phyloP scores from a whole-genome alignment of 768 basidiomycete genomes.

The Leucogyrophana mollusca region DNA sequence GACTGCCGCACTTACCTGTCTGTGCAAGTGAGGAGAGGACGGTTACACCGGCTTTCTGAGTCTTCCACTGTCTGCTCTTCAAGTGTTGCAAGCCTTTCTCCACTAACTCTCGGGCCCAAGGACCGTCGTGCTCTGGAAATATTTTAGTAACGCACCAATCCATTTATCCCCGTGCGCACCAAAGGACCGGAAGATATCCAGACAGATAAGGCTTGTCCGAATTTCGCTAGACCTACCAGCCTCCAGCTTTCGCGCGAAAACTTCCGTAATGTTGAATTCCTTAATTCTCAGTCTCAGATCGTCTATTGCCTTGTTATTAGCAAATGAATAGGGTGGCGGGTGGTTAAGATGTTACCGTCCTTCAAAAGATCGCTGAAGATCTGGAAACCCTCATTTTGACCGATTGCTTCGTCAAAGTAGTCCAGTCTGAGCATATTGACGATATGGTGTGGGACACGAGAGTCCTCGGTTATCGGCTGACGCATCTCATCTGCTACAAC shows the following conservation, averaged over 20 bases:
- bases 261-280: constrained; percentile 13
- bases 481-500: constrained; percentile 12
- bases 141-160: not conserved
- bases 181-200: constrained; percentile 20
- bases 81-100: constrained; percentile 8
- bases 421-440: constrained; percentile 21
- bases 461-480: constrained; percentile 5
- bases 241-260: constrained; percentile 14
- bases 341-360: constrained; percentile 8
- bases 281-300: constrained; percentile 13
- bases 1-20: constrained; percentile 10
- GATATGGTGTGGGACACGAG: constrained; percentile 13
- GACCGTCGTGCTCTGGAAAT: constrained; percentile 7
- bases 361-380: constrained; percentile 20
- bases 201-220: constrained; percentile 20
- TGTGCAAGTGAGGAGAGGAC: constrained; percentile 21
- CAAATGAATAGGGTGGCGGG: not conserved
- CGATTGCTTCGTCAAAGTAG: constrained; percentile 24
- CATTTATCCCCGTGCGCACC: constrained; percentile 6
- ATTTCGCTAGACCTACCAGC: constrained; percentile 13
- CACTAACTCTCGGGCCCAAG: constrained; percentile 14
- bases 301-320: constrained; percentile 6
- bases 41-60: constrained; percentile 20
- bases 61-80: constrained; percentile 7
- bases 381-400: constrained; percentile 22